Evolutionary conservation across 768 basidiomycete species (phyloP).

Genomic region (Lentinula sp.): DNA sequence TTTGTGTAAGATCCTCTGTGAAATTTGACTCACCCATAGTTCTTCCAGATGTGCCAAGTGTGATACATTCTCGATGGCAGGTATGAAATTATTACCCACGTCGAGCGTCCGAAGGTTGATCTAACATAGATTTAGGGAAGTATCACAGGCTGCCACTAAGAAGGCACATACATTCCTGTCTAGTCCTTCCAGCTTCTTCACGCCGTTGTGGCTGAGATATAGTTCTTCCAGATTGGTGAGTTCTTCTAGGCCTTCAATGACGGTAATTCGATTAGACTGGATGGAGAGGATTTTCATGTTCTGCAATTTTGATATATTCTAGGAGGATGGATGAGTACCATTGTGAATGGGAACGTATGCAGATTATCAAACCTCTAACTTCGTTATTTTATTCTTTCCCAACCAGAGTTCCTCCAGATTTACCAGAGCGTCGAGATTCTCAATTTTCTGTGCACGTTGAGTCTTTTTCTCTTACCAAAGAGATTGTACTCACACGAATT

Average conservation of each 20-base stretch:
- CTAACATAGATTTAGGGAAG: constrained; percentile 18
- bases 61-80: constrained; percentile 73
- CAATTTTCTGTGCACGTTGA: constrained; percentile 58
- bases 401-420: constrained; percentile 93
- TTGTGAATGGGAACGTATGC: background rate
- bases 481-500: constrained; percentile 59
- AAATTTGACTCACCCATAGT: constrained; percentile 67
- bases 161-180: constrained; percentile 62
- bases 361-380: constrained; percentile 57
- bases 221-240: constrained; percentile 78
- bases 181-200: constrained; percentile 78
- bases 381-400: constrained; percentile 95
- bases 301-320: constrained; percentile 69
- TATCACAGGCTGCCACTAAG: background rate
- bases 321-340: background rate
- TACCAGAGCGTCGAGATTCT: constrained; percentile 72
- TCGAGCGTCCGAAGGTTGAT: constrained; percentile 80
- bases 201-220: constrained; percentile 92
- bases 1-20: background rate
- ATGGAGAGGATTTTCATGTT: constrained; percentile 82
- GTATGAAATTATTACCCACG: constrained; percentile 79
- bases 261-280: constrained; percentile 90
- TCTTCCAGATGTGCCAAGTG: constrained; percentile 80
- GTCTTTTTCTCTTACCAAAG: background rate
- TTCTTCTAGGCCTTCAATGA: constrained; percentile 73